Base-by-base conservation (phyloP, 2,329 filamentous ascomycete genomes). In the Leptographium radiaticola region DNA sequence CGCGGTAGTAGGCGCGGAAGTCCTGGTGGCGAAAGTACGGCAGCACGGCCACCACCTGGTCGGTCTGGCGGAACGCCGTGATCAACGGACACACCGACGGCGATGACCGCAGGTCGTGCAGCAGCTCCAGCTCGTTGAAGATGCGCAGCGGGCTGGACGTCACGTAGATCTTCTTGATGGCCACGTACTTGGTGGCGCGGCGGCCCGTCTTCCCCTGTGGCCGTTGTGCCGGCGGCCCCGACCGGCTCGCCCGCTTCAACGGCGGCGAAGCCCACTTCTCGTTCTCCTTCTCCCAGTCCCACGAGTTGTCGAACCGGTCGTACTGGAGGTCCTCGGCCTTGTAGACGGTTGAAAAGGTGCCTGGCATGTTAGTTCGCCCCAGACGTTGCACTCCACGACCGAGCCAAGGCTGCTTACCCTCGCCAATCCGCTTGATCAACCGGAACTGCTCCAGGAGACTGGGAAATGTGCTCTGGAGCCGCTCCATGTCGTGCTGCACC, bases 121-220 rank as follows among this genome's bases (percentile, higher is more conserved):
- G 80, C 25, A 98, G 77, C 62, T 97, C 91, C 18, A 98, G 82
- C 69, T 98, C 93, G 70, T 98, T 98, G 65, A 95, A 81, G 61
- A 98, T 97, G 47, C 93, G 87, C 33, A 84, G 77, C 0, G 93
- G 93, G 60, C 89, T 96, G 58, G 90, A 96, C 0, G 94, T 98
- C 59, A 97, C 93, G 68, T 98, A 98, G 62, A 98, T 98, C 73
- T 98, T 98, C 73, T 98, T 98, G 69, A 98, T 87, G 20, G 94
- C 93, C 58, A 98, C 94, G 64, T 85, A 97, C 65, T 86, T 87
- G 30, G 85, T 75, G 51, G 71, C 72, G 67, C 25, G 62, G 64
- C 20, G 65, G 60, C 52, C 66, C 38, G 34, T 18, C 38, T 38
- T 15, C 16, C 20, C 10, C 31, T 13, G 20, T 20, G 34, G 9